Percentiles rank a stretch among this genome's conserved stretches.
phyloP scores from a whole-genome alignment of 139 green algal species.

The Coelastrella sp. region DNA sequence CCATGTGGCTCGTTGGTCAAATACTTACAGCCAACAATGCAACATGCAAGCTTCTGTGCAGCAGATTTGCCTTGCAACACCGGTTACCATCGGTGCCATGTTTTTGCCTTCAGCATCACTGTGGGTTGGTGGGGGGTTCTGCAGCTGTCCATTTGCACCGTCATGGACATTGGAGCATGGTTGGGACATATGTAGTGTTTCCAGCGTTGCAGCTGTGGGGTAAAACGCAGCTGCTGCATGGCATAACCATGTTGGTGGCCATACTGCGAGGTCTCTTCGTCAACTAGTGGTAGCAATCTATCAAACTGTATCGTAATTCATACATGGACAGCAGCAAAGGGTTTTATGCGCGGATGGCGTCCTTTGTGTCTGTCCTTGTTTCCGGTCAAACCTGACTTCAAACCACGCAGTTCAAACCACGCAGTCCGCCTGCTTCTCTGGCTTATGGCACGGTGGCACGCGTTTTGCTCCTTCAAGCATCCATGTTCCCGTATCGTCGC shows the following conservation, averaged over 20 bases:
- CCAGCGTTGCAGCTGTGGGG: not conserved
- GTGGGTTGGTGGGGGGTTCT: not conserved
- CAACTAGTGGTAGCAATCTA: not conserved
- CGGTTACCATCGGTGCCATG: not conserved
- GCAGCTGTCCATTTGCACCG: not conserved
- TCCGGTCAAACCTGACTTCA: no score
- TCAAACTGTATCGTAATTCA: not conserved
- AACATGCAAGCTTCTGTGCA: no score
- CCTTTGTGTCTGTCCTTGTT: no score
- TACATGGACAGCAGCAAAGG: no score
- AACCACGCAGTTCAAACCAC: no score
- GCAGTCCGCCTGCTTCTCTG: no score
- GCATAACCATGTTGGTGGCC: not conserved
- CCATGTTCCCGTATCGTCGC: not conserved
- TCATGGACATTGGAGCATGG: not conserved
- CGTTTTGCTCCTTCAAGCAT: not conserved
- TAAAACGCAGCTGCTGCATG: not conserved
- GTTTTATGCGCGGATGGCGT: no score
- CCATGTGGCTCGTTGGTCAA: no score
- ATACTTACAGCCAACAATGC: no score
- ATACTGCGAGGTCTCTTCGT: not conserved
- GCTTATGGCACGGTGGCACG: no score
- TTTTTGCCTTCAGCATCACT: not conserved
- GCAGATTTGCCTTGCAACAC: no score
- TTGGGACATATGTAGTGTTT: not conserved